Evolutionary conservation across 1,284 basidiomycete genomes (phyloP), one percentile per base, ranked within the genome.

Genomic region (Ustilago sp.): DNA sequence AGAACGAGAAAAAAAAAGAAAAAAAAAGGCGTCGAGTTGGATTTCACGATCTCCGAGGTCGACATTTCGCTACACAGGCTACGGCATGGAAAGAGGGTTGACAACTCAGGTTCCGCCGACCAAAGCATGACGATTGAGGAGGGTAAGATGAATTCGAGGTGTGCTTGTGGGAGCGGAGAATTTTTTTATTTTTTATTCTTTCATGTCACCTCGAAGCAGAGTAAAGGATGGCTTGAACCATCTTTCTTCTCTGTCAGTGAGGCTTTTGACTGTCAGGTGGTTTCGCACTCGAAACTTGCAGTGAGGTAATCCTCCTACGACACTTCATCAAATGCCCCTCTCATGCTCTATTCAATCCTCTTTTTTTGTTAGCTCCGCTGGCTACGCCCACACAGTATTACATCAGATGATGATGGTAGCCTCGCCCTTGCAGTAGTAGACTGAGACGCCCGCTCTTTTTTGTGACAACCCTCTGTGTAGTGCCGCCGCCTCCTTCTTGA

Each of bases 271-370:
- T 67, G 64, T 67, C 59, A 67, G 52, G n/a, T 36, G 19, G 17
- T 19, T 13, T 7, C 39, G 23, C 17, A n/a, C n/a, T 48, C 15
- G 28, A 13, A 23, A 38, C 32, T 43, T 43, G 41, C 34, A 54
- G 59, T 67, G 64, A 67, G 64, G 64, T 67, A 67, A 56, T 56
- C 54, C 38, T 38, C 52, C 17, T 35, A 35, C 3, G 12, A 35
- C 8, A n/a, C 23, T 23, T 13, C 23, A 28, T 28, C 23, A 28
- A 28, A 28, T 31, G 3, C 5, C 17, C 23, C 54, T 56, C 54
- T 43, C 54, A 43, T 39, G 54, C 38, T 56, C 54, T 39, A 32
- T 38, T 38, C 35, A 23, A 28, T 28, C 23, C 23, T 28, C 23
- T 28, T 28, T 54, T 1, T 54, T 19, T 52, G 8, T 23, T 3